These are phyloP conservation scores for Trichophyton schoenleinii DNA, from an alignment of 2,329 filamentous ascomycete genomes.

Conservation along the genomic window DNA sequence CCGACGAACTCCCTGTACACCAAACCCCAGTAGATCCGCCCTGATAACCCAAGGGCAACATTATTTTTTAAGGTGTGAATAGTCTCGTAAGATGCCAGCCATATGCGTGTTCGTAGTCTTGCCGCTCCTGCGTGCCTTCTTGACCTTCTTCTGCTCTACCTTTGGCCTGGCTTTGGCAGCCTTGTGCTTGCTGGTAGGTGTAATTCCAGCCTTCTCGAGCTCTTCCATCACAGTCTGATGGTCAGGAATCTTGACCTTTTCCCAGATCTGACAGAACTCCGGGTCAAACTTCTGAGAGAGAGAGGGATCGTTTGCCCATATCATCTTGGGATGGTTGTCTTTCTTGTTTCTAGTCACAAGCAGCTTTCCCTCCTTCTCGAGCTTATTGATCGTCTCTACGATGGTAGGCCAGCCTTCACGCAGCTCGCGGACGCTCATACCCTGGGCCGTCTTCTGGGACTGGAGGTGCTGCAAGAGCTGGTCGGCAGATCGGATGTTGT, in stretches of 20 bases:
- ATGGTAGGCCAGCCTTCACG: constrained; percentile 93
- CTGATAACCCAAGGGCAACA: background rate
- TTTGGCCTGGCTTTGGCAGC: constrained; percentile 46
- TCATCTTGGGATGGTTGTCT: constrained; percentile 70
- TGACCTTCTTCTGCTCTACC: constrained; percentile 55
- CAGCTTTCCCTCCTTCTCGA: constrained; percentile 68
- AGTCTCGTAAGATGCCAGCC: constrained; percentile 68
- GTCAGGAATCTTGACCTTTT: constrained; percentile 62
- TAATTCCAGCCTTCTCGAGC: constrained; percentile 64
- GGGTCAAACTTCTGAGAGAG: constrained; percentile 63
- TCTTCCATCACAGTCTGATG: constrained; percentile 65
- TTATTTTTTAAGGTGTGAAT: constrained; percentile 35
- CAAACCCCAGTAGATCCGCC: background rate
- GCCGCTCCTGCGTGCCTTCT: constrained; percentile 59
- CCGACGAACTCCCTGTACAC: background rate
- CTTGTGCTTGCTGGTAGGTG: constrained; percentile 72
- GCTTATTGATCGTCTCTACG: constrained; percentile 59
- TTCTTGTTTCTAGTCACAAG: constrained; percentile 86
- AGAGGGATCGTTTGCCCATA: constrained; percentile 79
- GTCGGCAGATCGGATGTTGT: constrained; percentile 65
- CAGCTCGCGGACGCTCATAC: constrained; percentile 74
- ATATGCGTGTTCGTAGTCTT: constrained; percentile 85
- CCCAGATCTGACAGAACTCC: constrained; percentile 77
- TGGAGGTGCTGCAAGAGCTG: constrained; percentile 73
- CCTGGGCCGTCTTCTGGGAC: constrained; percentile 64